Conservation (phyloP, 75 land plant genomes). For the Ceratopteris richardii region DNA sequence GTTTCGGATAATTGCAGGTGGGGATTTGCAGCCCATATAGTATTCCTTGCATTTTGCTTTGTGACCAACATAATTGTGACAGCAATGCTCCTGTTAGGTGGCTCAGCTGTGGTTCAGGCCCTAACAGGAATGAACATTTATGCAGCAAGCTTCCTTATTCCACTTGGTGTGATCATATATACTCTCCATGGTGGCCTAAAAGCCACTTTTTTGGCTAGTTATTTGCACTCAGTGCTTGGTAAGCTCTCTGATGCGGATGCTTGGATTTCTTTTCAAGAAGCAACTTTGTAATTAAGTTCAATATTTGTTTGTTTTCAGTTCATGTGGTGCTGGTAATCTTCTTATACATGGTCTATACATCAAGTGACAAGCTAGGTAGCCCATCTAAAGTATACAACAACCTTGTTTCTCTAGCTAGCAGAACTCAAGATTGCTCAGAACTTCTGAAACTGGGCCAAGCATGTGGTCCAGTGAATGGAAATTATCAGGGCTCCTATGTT, state of each 20-base stretch:
- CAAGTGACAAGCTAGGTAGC: constrained; percentile 78
- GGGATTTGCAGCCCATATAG: constrained; percentile 83
- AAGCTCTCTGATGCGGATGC: constrained; percentile 1
- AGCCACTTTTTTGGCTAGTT: constrained; percentile 95
- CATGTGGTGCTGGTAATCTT: constrained; percentile 87
- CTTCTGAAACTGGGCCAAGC: constrained; percentile 55
- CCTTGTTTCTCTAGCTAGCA: constrained; percentile 47
- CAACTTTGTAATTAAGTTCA: too few species aligned
- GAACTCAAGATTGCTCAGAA: constrained; percentile 46
- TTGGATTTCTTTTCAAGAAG: neutral
- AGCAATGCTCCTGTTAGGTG: constrained; percentile 95
- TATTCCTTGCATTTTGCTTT: constrained; percentile 87
- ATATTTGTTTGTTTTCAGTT: constrained; percentile 38
- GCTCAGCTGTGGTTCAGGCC: constrained; percentile 94
- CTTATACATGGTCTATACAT: constrained; percentile 72
- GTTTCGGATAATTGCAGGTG: constrained; percentile 42
- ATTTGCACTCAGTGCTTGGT: constrained; percentile 94
- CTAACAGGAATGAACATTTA: constrained; percentile 87
- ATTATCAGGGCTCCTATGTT: constrained; percentile 71
- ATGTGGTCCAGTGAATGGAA: constrained; percentile 85
- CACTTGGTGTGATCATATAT: constrained; percentile 87
- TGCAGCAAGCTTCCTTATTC: constrained; percentile 91
- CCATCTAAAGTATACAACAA: constrained; percentile 65
- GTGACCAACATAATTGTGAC: constrained; percentile 97
- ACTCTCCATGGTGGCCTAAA: constrained; percentile 92